Evolutionary conservation across 768 basidiomycete species (phyloP).

Genomic region (Lactarius sp.): DNA sequence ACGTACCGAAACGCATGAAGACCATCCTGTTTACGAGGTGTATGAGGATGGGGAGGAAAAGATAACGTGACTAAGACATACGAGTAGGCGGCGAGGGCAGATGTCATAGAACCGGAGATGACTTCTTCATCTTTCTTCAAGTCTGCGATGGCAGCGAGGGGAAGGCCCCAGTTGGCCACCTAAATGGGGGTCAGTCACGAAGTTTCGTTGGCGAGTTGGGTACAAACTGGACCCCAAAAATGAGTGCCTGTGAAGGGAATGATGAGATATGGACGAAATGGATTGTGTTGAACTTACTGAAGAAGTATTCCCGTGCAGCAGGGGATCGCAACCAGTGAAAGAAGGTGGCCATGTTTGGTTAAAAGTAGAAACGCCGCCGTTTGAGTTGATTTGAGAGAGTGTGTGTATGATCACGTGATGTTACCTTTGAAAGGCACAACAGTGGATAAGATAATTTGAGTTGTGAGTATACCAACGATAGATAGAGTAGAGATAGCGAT

Average conservation of each 20-base stretch:
- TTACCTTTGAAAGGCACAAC: background rate
- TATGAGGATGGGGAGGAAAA: slow-evolving; percentile 7
- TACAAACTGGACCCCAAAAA: slow-evolving; percentile 96
- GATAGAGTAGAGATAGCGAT: too few species aligned
- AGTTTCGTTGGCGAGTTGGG: slow-evolving; percentile 7
- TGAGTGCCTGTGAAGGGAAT: slow-evolving; percentile 65
- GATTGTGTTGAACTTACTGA: slow-evolving; percentile 56
- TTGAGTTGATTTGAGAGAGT: background rate
- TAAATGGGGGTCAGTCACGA: slow-evolving; percentile 38
- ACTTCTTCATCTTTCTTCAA: slow-evolving; percentile 91
- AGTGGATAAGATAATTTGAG: background rate
- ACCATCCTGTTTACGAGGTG: slow-evolving; percentile 44
- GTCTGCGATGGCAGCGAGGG: slow-evolving; percentile 88
- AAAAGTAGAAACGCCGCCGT: too few species aligned
- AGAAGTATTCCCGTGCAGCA: slow-evolving; percentile 89
- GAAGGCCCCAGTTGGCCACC: slow-evolving; percentile 99
- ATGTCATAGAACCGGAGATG: slow-evolving; percentile 96
- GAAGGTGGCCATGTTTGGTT: slow-evolving; percentile 65
- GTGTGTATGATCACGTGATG: background rate
- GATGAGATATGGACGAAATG: slow-evolving; percentile 24
- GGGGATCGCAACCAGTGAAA: slow-evolving; percentile 88
- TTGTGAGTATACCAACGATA: too few species aligned
- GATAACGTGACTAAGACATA: slow-evolving; percentile 42
- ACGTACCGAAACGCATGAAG: slow-evolving; percentile 90
- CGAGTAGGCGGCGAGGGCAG: slow-evolving; percentile 89